A percentile compares a stretch with the other conserved stretches of the same genome.
These are phyloP conservation scores for Sporobolomyces roseus DNA, from an alignment of 768 basidiomycete genomes.

Conservation along the genomic window DNA sequence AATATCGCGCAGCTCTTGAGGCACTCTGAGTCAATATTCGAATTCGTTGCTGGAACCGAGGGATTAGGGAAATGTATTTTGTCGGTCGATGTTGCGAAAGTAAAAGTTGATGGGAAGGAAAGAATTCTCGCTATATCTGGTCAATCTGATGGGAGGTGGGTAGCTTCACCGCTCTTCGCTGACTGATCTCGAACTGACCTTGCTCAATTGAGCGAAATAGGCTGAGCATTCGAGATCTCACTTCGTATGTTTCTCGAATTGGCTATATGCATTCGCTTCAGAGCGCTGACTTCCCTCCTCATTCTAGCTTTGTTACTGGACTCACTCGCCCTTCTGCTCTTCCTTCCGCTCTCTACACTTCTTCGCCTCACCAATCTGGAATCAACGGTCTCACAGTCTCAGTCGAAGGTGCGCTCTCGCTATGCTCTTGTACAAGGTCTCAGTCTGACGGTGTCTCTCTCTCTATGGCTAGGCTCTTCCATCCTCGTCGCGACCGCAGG, in stretches of 20 bases:
- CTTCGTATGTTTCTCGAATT: neutral
- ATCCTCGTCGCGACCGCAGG: constrained; percentile 11
- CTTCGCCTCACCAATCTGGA: constrained; percentile 7
- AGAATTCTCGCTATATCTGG: neutral
- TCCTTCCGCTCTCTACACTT: neutral
- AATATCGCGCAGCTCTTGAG: neutral
- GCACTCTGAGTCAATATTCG: neutral
- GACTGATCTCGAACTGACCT: neutral
- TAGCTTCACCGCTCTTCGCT: neutral
- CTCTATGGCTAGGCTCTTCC: neutral
- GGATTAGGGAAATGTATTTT: constrained; percentile 13
- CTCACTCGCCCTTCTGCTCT: neutral
- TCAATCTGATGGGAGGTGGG: constrained; percentile 15
- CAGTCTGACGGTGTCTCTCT: neutral
- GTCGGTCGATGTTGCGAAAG: neutral
- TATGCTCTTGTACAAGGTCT: neutral
- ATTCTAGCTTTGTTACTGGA: neutral
- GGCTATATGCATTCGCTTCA: neutral
- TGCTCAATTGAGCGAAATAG: neutral
- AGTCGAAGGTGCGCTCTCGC: neutral
- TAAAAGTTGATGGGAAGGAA: neutral
- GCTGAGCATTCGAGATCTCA: neutral
- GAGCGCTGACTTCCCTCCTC: too few species aligned
- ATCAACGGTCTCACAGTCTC: constrained; percentile 13
- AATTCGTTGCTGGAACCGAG: neutral